These are phyloP conservation scores for Meripilus lineatus DNA, from an alignment of 1,284 basidiomycete species.

Conservation along the genomic window DNA sequence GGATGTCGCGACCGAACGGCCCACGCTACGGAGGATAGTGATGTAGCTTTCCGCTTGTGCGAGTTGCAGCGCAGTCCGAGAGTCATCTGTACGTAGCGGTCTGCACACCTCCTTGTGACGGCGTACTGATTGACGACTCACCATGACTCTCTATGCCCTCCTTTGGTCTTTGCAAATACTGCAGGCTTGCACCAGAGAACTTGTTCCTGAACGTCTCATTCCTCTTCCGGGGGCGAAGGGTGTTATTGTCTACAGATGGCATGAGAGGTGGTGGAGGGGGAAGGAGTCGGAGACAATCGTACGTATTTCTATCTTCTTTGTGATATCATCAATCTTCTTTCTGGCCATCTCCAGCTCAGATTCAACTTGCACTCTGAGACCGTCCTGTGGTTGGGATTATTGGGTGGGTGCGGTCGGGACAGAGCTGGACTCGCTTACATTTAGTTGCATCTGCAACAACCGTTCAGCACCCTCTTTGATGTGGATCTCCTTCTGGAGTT, in stretches of 20 bases:
- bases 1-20: conserved; percentile 24
- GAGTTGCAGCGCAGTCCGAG: conserved; percentile 60
- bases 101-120: background rate
- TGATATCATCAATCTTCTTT: conserved; percentile 64
- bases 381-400: conserved; percentile 37
- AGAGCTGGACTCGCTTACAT: conserved; percentile 37
- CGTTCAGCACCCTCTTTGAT: conserved; percentile 87
- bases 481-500: conserved; percentile 66
- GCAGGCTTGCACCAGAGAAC: conserved; percentile 27
- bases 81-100: conserved; percentile 47
- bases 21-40: conserved; percentile 45
- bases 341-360: conserved; percentile 72
- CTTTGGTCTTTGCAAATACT: conserved; percentile 13
- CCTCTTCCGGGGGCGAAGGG: conserved; percentile 33
- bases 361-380: conserved; percentile 68
- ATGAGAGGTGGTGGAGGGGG: conserved; percentile 7
- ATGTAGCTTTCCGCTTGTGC: conserved; percentile 55
- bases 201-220: conserved; percentile 30
- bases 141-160: conserved; percentile 25
- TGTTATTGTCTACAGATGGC: conserved; percentile 7
- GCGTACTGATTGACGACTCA: background rate
- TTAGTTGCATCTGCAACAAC: conserved; percentile 63
- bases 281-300: conserved; percentile 18
- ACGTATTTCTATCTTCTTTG: conserved; percentile 60
- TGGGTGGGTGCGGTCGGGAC: background rate